A percentile compares a stretch with the other conserved stretches of the same genome.
These are phyloP conservation scores for Huntiella moniliformis DNA, from an alignment of 2,329 filamentous ascomycete species.

Conservation along the genomic window DNA sequence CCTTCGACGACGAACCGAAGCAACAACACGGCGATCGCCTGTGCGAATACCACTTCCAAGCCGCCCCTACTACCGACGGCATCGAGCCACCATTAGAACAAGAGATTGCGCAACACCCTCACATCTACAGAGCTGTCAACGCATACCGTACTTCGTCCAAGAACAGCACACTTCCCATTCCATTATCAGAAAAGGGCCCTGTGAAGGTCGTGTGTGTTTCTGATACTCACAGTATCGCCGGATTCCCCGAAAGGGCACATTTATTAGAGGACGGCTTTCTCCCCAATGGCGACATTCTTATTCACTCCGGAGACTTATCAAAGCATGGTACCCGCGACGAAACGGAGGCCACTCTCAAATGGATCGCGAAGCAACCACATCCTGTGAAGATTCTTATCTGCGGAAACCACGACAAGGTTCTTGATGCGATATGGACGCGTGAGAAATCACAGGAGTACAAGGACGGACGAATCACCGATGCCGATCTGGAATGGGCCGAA, in stretches of 20 bases:
- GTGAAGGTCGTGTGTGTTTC: conserved; percentile 23
- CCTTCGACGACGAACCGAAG: not conserved
- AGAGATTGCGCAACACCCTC: not conserved
- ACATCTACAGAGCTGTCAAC: too few species aligned
- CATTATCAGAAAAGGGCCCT: not conserved
- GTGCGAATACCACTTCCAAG: not conserved
- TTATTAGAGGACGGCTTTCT: conserved; percentile 16
- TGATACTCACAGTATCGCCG: conserved; percentile 21
- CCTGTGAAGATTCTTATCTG: conserved; percentile 26
- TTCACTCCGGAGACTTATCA: conserved; percentile 31
- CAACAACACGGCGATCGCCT: not conserved
- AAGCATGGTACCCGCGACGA: conserved; percentile 45
- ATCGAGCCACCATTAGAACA: not conserved
- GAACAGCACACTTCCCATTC: too few species aligned
- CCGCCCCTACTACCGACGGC: not conserved
- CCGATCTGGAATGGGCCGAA: not conserved
- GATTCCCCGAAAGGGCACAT: too few species aligned
- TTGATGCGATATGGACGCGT: conserved; percentile 14
- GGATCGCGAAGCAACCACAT: conserved; percentile 36
- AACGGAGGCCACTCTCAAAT: conserved; percentile 54
- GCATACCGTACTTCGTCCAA: too few species aligned
- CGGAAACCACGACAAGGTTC: conserved; percentile 26
- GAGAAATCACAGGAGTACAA: not conserved
- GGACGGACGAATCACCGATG: not conserved
- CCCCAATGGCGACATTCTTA: conserved; percentile 25